A percentile compares a stretch with the other conserved stretches of the same genome.
phyloP scores from a whole-genome alignment of 75 land plant species.

The Isoetes taiwanensis region DNA sequence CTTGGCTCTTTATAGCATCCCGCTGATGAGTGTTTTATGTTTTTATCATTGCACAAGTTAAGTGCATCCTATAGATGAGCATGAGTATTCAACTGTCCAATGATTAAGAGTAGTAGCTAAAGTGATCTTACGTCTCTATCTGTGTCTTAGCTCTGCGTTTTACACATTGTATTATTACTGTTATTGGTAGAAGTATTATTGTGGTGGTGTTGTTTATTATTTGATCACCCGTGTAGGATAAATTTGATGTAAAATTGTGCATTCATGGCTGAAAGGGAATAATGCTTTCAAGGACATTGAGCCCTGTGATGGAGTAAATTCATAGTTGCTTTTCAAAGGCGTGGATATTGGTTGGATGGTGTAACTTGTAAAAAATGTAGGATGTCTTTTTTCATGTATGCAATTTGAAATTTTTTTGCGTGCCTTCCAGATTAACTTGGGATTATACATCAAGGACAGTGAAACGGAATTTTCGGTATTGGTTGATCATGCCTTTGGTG shows the following conservation, averaged over 20 bases:
- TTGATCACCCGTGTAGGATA: no score
- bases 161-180: no score
- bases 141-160: no score
- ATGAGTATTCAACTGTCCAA: background rate
- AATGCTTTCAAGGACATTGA: no score
- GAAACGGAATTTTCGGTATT: background rate
- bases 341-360: no score
- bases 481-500: background rate
- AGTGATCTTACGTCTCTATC: background rate
- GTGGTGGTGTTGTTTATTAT: no score
- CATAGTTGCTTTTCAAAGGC: no score
- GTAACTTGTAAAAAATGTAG: background rate
- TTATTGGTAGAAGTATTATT: no score
- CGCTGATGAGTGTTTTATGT: no score
- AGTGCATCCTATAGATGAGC: background rate
- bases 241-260: no score
- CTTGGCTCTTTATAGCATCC: background rate
- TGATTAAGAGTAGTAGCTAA: background rate
- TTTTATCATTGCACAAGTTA: background rate
- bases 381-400: background rate
- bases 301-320: no score
- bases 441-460: background rate
- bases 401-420: background rate
- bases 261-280: no score
- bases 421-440: background rate